These are phyloP conservation scores for Blastobotrys raffinosifermentans DNA, from an alignment of 1,139 yeast genomes.

Conservation along the genomic window DNA sequence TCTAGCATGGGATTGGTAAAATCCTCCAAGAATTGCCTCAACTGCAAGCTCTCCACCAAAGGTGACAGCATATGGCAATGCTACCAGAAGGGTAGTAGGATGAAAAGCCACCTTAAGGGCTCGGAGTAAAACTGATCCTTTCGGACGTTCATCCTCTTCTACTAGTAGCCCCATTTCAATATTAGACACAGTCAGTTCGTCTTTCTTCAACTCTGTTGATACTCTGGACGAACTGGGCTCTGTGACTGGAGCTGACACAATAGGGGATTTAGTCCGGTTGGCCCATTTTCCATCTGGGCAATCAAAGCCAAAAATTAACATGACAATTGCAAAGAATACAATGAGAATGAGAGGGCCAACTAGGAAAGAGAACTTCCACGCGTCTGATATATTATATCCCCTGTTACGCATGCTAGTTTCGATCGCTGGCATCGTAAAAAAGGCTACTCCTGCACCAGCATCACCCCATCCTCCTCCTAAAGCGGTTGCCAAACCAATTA, in stretches of 20 bases:
- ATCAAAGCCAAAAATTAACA: conserved; percentile 28
- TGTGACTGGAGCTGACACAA: conserved; percentile 16
- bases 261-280: no score
- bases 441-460: conserved; percentile 37
- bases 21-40: conserved; percentile 30
- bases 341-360: conserved; percentile 32
- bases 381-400: conserved; percentile 25
- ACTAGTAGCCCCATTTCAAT: conserved; percentile 11
- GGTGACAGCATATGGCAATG: conserved; percentile 29
- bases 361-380: conserved; percentile 31
- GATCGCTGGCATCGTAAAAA: conserved; percentile 35
- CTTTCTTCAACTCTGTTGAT: not conserved
- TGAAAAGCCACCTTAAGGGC: conserved; percentile 22
- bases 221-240: not conserved
- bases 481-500: conserved; percentile 34
- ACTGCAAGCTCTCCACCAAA: conserved; percentile 35
- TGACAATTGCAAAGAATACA: conserved; percentile 24
- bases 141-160: conserved; percentile 25
- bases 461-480: conserved; percentile 37
- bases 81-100: conserved; percentile 29
- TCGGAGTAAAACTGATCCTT: conserved; percentile 23
- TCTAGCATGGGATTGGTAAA: conserved; percentile 22
- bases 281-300: conserved; percentile 36
- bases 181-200: not conserved
- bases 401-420: conserved; percentile 19